Conservation (phyloP, 352 stramenopile species). For the Phytophthora pseudosyringae region DNA sequence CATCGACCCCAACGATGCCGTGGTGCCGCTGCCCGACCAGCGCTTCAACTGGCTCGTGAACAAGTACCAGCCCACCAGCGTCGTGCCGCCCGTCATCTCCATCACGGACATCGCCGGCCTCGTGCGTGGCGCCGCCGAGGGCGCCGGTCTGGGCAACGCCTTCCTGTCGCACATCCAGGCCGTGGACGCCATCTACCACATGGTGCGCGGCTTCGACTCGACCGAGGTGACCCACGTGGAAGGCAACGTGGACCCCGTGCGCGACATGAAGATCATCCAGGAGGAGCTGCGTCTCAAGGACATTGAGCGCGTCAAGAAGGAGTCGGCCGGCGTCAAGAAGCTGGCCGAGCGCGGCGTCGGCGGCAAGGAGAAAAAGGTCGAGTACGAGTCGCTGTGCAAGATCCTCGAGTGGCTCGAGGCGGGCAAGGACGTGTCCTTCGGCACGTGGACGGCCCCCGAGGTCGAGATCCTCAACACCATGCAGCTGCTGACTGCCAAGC, state of each 20-base stretch:
- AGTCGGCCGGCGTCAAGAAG: constrained; percentile 81
- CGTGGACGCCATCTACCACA: constrained; percentile 98
- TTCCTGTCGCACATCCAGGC: constrained; percentile 99
- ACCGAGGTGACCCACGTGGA: constrained; percentile 99
- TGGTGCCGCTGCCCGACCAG: constrained; percentile 97
- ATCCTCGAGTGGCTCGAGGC: constrained; percentile 84
- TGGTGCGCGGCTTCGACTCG: constrained; percentile 98
- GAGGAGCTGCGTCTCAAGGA: constrained; percentile 98
- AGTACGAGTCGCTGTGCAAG: constrained; percentile 90
- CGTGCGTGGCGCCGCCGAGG: constrained; percentile 97
- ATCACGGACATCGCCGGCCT: constrained; percentile 99
- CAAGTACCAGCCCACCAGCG: constrained; percentile 94
- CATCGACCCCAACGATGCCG: constrained; percentile 99
- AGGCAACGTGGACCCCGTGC: constrained; percentile 98
- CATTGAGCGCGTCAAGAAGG: constrained; percentile 89
- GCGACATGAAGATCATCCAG: constrained; percentile 99
- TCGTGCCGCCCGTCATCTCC: constrained; percentile 97
- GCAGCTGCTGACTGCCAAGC: constrained; percentile 94
- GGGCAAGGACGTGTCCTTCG: constrained; percentile 92
- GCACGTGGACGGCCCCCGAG: constrained; percentile 87
- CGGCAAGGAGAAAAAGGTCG: constrained; percentile 96
- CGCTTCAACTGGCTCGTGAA: constrained; percentile 99
- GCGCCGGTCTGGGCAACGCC: constrained; percentile 98
- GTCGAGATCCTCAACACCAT: constrained; percentile 93
- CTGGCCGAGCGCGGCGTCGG: constrained; percentile 89